These are phyloP conservation scores for Eleusine indica DNA, from an alignment of 176 grass and related monocot species.

Conservation along the genomic window DNA sequence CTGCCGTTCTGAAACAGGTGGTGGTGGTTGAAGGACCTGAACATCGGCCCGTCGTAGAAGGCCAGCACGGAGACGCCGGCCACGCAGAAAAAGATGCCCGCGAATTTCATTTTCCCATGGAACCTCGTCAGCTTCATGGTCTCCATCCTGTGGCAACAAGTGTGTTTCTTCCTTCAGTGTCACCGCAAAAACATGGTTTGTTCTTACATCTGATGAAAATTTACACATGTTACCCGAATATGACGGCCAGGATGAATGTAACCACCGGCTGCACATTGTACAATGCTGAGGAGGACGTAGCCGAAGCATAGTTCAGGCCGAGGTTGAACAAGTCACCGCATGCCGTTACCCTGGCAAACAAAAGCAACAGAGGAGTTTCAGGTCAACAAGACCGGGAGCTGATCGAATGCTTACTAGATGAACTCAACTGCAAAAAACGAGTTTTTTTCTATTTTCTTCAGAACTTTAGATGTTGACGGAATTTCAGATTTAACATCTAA, in stretches of 20 bases:
- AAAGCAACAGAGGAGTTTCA: neutral
- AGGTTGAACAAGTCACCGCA: slow-evolving; percentile 50
- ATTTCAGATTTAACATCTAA: neutral
- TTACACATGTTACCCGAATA: slow-evolving; percentile 50
- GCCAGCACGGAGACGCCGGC: slow-evolving; percentile 60
- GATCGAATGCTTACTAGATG: too few relatives aligned
- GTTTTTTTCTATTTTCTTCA: neutral
- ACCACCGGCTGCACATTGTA: slow-evolving; percentile 68
- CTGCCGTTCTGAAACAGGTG: slow-evolving; percentile 28
- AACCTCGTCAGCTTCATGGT: slow-evolving; percentile 59
- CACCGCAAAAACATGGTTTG: neutral
- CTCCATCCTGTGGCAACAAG: slow-evolving; percentile 55
- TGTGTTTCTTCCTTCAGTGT: neutral
- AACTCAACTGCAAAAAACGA: neutral
- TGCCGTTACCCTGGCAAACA: slow-evolving; percentile 44
- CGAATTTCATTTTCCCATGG: slow-evolving; percentile 62
- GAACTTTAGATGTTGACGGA: neutral
- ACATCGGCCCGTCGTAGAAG: slow-evolving; percentile 67
- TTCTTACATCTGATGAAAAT: neutral
- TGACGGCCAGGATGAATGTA: slow-evolving; percentile 64
- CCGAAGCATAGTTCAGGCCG: slow-evolving; percentile 62
- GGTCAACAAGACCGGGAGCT: neutral
- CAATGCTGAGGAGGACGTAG: slow-evolving; percentile 61
- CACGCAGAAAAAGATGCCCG: slow-evolving; percentile 57
- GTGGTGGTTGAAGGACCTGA: slow-evolving; percentile 61